Conservation (phyloP, 1,139 yeast genomes). For the Pneumocystis canis region DNA sequence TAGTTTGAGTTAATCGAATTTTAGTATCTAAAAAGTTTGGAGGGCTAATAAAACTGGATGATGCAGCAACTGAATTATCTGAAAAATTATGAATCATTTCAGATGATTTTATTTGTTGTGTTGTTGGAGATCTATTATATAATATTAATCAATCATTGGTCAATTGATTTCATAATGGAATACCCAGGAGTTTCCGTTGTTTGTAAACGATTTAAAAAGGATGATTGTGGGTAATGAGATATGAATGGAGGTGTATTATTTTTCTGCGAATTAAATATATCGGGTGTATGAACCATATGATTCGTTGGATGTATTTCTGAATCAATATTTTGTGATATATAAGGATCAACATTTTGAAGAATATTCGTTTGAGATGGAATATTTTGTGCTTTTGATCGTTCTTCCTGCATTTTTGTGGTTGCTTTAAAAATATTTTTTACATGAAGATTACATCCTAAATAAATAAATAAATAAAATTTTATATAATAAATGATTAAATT, state of each 20-base stretch:
- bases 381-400: neutral
- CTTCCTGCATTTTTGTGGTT: neutral
- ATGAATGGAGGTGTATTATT: neutral
- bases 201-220: neutral
- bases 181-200: neutral
- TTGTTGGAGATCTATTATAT: neutral
- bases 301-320: neutral
- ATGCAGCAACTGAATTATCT: neutral
- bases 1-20: neutral
- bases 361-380: neutral
- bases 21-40: neutral
- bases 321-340: neutral
- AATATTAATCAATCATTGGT: neutral
- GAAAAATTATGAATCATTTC: neutral
- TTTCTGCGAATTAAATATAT: neutral
- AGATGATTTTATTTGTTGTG: neutral
- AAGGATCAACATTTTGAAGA: neutral
- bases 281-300: neutral
- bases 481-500: too few relatives aligned
- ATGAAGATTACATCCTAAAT: slow-evolving; percentile 36
- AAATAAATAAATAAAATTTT: neutral
- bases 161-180: neutral
- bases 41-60: neutral
- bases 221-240: neutral
- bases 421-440: slow-evolving; percentile 39